Percentiles rank a stretch among this genome's conserved stretches.
These are phyloP conservation scores for Sordariomycetes sp. DNA, from an alignment of 2,329 filamentous ascomycete species.

Conservation along the genomic window DNA sequence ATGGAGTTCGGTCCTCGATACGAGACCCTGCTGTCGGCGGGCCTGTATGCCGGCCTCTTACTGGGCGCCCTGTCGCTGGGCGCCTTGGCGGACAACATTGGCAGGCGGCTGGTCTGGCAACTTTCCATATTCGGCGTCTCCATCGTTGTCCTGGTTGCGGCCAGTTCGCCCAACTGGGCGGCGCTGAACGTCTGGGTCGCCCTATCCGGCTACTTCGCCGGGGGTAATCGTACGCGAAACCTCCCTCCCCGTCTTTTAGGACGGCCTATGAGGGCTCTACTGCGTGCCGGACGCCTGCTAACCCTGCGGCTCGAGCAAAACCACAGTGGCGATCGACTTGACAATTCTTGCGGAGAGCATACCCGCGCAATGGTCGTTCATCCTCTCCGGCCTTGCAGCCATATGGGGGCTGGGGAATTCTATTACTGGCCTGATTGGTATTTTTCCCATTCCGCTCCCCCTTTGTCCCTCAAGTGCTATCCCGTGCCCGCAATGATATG, in stretches of 20 bases:
- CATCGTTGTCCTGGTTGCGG: conserved; percentile 7
- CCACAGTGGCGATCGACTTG: conserved; percentile 11
- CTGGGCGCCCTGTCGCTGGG: conserved; percentile 9
- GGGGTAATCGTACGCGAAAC: conserved; percentile 9
- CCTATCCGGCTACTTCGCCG: conserved; percentile 9
- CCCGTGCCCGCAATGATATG: not conserved
- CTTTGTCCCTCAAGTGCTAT: not conserved
- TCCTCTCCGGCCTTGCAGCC: conserved; percentile 9
- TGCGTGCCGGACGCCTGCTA: not conserved
- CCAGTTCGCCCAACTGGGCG: conserved; percentile 10
- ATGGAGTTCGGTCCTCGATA: conserved; percentile 12
- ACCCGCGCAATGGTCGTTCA: conserved; percentile 8
- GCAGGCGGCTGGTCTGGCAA: conserved; percentile 10
- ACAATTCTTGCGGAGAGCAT: conserved; percentile 11
- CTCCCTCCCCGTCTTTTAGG: not conserved
- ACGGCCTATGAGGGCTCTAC: not conserved
- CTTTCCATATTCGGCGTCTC: conserved; percentile 11
- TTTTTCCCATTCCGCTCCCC: not conserved
- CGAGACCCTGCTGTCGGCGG: conserved; percentile 7
- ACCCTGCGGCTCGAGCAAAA: not conserved
- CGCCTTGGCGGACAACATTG: conserved; percentile 9
- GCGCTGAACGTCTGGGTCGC: conserved; percentile 9
- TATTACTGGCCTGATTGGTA: conserved; percentile 11
- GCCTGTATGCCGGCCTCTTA: conserved; percentile 9
- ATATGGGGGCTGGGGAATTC: conserved; percentile 11